phyloP scores from a whole-genome alignment of 768 basidiomycete genomes.

The Rhodotorula graminis region DNA sequence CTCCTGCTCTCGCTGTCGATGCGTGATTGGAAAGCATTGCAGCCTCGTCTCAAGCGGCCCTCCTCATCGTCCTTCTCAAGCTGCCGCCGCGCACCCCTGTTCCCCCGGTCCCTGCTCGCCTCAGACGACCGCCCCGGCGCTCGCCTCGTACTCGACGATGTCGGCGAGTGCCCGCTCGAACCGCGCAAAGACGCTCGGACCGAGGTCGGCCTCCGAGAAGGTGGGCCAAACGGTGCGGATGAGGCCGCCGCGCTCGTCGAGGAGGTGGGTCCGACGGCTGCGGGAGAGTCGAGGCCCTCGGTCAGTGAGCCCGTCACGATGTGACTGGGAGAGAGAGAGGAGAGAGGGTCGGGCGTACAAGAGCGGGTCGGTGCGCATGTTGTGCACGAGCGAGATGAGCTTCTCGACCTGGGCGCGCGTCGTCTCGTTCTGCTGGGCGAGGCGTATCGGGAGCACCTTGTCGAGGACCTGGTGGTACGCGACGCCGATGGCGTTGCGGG shows the following conservation, averaged over 20 bases:
- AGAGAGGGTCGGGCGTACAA: background rate
- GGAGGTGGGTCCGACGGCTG: background rate
- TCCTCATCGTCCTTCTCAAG: too few species aligned
- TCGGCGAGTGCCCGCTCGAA: background rate
- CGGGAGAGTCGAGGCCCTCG: too few species aligned
- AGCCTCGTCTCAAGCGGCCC: too few species aligned
- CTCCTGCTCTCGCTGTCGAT: too few species aligned
- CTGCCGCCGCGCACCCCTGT: too few species aligned
- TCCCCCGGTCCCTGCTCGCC: background rate
- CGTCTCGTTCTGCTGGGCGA: background rate
- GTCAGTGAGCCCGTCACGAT: too few species aligned
- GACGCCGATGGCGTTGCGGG: background rate
- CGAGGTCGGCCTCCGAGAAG: background rate
- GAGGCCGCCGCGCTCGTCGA: background rate
- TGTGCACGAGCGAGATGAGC: background rate
- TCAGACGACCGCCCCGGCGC: background rate
- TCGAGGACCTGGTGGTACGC: background rate
- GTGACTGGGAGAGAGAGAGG: too few species aligned
- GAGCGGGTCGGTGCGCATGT: background rate
- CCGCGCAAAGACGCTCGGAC: background rate
- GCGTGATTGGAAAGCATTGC: too few species aligned
- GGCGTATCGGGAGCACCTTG: background rate
- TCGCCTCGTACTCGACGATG: slow-evolving; percentile 7
- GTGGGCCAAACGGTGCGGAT: background rate
- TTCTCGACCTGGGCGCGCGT: background rate